phyloP scores from a whole-genome alignment of 768 basidiomycete genomes.

The Mycena vitilis region DNA sequence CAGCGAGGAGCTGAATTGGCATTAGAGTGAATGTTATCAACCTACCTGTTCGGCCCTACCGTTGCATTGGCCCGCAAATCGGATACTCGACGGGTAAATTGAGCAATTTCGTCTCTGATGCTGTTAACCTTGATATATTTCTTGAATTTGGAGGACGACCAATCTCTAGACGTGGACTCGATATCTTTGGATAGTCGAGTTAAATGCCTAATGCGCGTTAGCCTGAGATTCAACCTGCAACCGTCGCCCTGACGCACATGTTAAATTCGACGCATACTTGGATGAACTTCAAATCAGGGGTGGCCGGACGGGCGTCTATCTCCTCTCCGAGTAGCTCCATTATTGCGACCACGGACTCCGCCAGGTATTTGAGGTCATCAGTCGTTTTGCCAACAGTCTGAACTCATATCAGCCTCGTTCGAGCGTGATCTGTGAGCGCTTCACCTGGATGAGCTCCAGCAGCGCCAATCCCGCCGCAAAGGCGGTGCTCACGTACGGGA shows the following conservation, averaged over 20 bases:
- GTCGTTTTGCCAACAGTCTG: not conserved
- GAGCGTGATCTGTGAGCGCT: too few species aligned
- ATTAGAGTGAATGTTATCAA: not conserved
- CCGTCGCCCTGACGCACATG: not conserved
- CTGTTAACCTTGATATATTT: slow-evolving; percentile 5
- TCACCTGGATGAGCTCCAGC: not conserved
- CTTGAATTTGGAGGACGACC: slow-evolving; percentile 21
- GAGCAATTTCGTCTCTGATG: not conserved
- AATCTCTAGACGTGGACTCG: not conserved
- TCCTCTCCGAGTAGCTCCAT: slow-evolving; percentile 2
- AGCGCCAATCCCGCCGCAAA: not conserved
- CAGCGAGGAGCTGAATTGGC: not conserved
- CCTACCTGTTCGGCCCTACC: not conserved
- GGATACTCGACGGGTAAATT: not conserved
- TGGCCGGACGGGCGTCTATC: not conserved
- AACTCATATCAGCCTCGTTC: not conserved
- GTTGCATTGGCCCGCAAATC: slow-evolving; percentile 16
- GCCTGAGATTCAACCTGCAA: not conserved
- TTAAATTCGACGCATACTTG: not conserved
- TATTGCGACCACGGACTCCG: not conserved
- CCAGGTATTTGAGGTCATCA: not conserved
- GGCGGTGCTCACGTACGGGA: not conserved
- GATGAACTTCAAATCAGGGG: not conserved
- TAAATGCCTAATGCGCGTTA: not conserved
- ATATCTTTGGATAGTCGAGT: slow-evolving; percentile 7